Base-by-base conservation (phyloP, 306 rosid genomes). In the Bauhinia variegata region DNA sequence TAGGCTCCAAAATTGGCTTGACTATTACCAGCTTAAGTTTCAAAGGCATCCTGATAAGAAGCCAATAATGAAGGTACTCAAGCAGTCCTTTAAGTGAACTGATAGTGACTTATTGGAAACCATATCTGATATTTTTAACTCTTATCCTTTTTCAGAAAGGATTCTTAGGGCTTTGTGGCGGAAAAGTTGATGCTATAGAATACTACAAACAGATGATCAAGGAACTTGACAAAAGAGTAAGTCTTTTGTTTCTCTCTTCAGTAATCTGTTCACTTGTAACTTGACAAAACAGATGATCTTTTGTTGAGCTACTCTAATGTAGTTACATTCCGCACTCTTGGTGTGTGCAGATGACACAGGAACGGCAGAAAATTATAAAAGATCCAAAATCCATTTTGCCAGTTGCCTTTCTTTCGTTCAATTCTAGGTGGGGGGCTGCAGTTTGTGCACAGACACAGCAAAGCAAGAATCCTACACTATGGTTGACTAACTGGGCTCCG, bases 391-490 rank as follows among this genome's bases (percentile, higher is more conserved):
- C 85, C 42, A 71, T 90, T 68, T 71, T 85, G 70, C 99, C 99
- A 1, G 99, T 90, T 63, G 84, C 96, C 65, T 93, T 93, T 79
- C 89, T 93, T 71, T 93, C 92, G 6, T 93, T 93, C 75, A 76
- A 79, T 55, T 90, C 97, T 0, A 91, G 97, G 9, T 93, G 99
- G 96, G 97, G 95, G 42, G 97, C 99, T 6, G 87, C 99, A 0
- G 97, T 93, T 73, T 93, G 99, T 77, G 99, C 99, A 12, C 97
- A 93, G 82, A 93, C 99, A 44, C 93, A 87, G 56, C 99, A 93
- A 72, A 88, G 95, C 87, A 88, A 77, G 70, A 93, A 93, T 62
- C 99, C 99, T 23, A 93, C 95, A 3, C 80, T 90, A 33, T 93
- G 97, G 97, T 71, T 93, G 57, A 88, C 99, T 8, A 83, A 82